Evolutionary conservation across 2,329 filamentous ascomycete genomes (phyloP), one percentile per base, ranked within the genome.

Genomic region (Coniochaeta sp.): DNA sequence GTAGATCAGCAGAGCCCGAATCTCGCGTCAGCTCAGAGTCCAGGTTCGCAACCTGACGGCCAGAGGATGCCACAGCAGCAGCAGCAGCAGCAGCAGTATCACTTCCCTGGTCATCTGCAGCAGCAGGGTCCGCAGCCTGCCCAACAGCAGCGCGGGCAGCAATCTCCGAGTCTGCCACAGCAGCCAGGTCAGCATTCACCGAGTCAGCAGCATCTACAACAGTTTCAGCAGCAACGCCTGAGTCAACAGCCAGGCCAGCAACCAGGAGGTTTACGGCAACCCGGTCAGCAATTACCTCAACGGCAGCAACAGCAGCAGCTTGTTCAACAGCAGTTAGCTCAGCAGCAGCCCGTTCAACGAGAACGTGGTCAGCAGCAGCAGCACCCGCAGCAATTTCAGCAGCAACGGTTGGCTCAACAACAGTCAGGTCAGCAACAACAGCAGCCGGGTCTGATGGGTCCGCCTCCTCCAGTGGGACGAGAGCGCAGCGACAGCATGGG

Each of bases 201-300:
- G n/a, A n/a, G n/a, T n/a, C 59, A 62, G 24, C 61, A 59, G 9
- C 61, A 44, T 8, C 58, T 59, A 24, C 52, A 55, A 26, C 56
- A 57, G 8, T 40, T 34, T 6, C 62, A 62, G 43, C 38, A 55
- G 17, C 28, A 47, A 24, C n/a, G 56, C 2, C 62, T 64, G n/a
- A 31, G 61, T 22, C 58, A 60, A 3, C 59, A 60, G 22, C 64
- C 62, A 33, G 63, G 61, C 12, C 65, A 62, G 12, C 54, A 40
- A 54, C 19, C 61, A 26, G 14, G 58, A 55, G 12, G 63, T 64
- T 24, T 63, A 62, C 24, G 63, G 64, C 36, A 62, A 47, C 43
- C 43, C 43, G 43, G 43, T 24, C 43, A 62, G 59, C 64, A 61
- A 17, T 60, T 58, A 19, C 54, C 33, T 24, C 40, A 38, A n/a